Base-by-base conservation (phyloP, 2,329 filamentous ascomycete species). In the Diaporthe humulicola region DNA sequence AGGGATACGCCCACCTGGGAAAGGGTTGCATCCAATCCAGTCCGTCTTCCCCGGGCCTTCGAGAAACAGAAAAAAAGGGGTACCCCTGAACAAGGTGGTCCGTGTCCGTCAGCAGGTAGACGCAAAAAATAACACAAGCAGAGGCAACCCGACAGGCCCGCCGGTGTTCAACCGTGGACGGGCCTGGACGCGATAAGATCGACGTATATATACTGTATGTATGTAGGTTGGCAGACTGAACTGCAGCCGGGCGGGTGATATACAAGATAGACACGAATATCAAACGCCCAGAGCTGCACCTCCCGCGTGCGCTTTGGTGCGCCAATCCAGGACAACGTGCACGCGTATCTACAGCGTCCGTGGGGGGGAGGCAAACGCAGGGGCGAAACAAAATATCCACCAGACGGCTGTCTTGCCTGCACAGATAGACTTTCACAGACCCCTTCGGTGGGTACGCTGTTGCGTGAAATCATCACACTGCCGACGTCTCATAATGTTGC, bases 11-110 rank as follows among this genome's bases (percentile, higher is more conserved):
- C 45, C 15, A 17, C 30, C 64, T 50, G 45, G 64, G 45, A 36
- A 52, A 67, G 64, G 64, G 64, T 52, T 67, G 22, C 64, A 67
- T 52, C n/a, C n/a, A n/a, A n/a, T 64, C 45, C 64, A 40, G 30
- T 52, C 64, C 64, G 64, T 67, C 64, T 67, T 67, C 64, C 64
- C 64, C 45, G 64, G 64, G n/a, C 64, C 64, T 67, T 67, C 64
- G 45, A 67, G 64, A 67, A 67, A 48, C n/a, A 48, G 36, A 38
- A 38, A 28, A 45, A 40, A 48, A 45, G 64, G 64, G 64, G 64
- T 52, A 67, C 45, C 64, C 64, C 64, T 67, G 64, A 67, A 67
- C 8, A 61, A 2, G 45, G 64, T 67, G 64, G 64, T 67, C 64
- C 64, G 64, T 67, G 64, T 19, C 12, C 64, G 8, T 38, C 45